phyloP scores from a whole-genome alignment of 768 basidiomycete species.

The Tylopilus felleus region DNA sequence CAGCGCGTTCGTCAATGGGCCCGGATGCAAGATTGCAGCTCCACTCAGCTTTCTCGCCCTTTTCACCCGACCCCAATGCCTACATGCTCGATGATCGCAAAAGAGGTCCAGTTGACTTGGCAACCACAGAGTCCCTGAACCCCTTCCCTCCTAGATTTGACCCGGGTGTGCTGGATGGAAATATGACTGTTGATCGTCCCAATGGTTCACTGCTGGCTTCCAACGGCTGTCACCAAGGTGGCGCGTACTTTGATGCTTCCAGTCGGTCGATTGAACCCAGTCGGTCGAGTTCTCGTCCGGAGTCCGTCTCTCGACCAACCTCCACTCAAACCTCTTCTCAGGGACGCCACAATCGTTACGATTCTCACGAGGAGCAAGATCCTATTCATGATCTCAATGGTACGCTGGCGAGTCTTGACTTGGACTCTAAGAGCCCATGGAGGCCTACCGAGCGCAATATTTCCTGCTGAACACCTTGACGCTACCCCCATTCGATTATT shows the following conservation, averaged over 20 bases:
- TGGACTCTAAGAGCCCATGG: conserved; percentile 46
- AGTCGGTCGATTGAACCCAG: conserved; percentile 38
- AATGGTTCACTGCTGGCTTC: conserved; percentile 45
- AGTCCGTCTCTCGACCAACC: conserved; percentile 52
- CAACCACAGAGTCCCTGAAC: conserved; percentile 45
- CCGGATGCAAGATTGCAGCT: conserved; percentile 18
- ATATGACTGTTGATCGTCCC: conserved; percentile 33
- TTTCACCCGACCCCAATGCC: conserved; percentile 71
- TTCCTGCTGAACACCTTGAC: conserved; percentile 17
- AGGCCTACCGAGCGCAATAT: conserved; percentile 20
- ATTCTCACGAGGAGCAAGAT: conserved; percentile 43
- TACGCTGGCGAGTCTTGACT: conserved; percentile 69
- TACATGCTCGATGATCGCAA: conserved; percentile 35
- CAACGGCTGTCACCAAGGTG: conserved; percentile 44
- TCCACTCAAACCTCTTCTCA: conserved; percentile 43
- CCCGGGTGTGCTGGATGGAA: conserved; percentile 36
- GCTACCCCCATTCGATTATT: conserved; percentile 1
- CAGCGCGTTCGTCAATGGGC: conserved; percentile 12
- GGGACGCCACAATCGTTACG: conserved; percentile 21
- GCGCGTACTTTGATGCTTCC: conserved; percentile 42
- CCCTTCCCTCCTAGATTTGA: conserved; percentile 51
- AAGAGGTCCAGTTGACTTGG: conserved; percentile 35
- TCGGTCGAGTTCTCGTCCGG: conserved; percentile 41
- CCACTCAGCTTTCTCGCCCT: conserved; percentile 58
- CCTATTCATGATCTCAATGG: conserved; percentile 69